Evolutionary conservation across 495 filamentous ascomycete genomes (phyloP).

Genomic region (Penicillium argentinense): DNA sequence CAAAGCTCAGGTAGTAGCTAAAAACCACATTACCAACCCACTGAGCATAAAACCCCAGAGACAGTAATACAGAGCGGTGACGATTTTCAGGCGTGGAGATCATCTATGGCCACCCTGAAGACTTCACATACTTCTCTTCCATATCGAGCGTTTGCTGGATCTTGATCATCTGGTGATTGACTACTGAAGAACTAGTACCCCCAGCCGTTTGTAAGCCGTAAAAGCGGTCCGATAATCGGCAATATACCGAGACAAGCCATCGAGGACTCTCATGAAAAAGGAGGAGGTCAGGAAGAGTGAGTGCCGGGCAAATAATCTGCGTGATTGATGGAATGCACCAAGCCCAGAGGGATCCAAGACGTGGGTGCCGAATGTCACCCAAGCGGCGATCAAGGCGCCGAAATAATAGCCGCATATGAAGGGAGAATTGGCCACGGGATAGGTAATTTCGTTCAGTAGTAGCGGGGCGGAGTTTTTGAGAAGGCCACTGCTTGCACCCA

Average conservation of each 20-base stretch:
- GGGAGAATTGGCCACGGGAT: slow-evolving; percentile 57
- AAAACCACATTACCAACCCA: slow-evolving; percentile 40
- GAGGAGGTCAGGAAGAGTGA: slow-evolving; percentile 34
- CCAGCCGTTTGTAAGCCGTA: neutral
- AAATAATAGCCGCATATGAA: slow-evolving; percentile 48
- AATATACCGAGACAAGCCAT: slow-evolving; percentile 22
- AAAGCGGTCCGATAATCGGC: neutral
- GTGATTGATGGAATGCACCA: neutral
- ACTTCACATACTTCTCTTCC: neutral
- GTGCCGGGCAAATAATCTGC: slow-evolving; percentile 34
- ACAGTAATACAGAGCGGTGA: slow-evolving; percentile 10
- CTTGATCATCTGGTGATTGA: neutral
- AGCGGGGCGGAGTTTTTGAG: slow-evolving; percentile 53
- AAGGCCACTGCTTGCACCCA: slow-evolving; percentile 17
- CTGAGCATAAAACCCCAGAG: slow-evolving; percentile 12
- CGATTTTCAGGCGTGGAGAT: slow-evolving; percentile 9
- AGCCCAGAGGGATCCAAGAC: neutral
- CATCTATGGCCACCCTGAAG: slow-evolving; percentile 4
- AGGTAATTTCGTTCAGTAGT: slow-evolving; percentile 58
- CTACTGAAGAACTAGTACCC: slow-evolving; percentile 12
- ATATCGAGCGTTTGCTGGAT: slow-evolving; percentile 5
- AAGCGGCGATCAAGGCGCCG: neutral
- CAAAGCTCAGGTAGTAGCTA: slow-evolving; percentile 54
- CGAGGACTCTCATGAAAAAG: slow-evolving; percentile 28
- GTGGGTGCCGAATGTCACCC: neutral